Evolutionary conservation across 305 asterid genomes (phyloP), one percentile per base, ranked within the genome.

Genomic region (Caryopteris hybrid): DNA sequence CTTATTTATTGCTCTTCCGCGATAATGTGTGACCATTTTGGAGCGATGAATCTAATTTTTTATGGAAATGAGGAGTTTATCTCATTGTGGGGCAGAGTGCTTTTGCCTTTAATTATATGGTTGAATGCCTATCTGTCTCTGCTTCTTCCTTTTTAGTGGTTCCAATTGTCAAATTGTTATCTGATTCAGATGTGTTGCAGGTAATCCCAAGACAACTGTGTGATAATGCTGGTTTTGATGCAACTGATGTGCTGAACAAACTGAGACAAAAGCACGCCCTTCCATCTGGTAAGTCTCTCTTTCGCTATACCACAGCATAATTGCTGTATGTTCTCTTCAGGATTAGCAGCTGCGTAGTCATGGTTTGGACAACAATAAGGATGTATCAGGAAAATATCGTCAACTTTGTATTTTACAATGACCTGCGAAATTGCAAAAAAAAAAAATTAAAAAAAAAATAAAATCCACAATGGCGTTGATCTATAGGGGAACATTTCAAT

Each of bases 181-280:
- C 61, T 56, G 20, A 52, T 52, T 36, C 18, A 45, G 31, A 5
- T 46, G 14, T 79, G 52, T 41, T 80, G 76, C 84, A 93, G 98
- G 82, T 93, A 64, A 90, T 93, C 71, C 98, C 97, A 12, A 82
- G 98, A n/a, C 98, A 90, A 70, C 85, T 93, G 55, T 93, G 98
- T 70, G 98, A 93, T 72, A 90, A 90, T 80, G 97, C 98, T 81
- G 97, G 97, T 72, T 93, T 93, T 79, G 98, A 93, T 77, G 98
- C 97, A 41, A 93, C 97, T 45, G 98, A 93, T 75, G 96, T 93
- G 66, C 74, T 93, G 84, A 90, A 93, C 84, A 93, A 90, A 77
- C 79, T 90, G 77, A 87, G 98, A 76, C 98, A 93, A 55, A 93
- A 93, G 41, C 98, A 93, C 9, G 98, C 98, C 12, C 89, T 90